Conservation (phyloP, 306 rosid genomes). For the Carpinus fangiana region DNA sequence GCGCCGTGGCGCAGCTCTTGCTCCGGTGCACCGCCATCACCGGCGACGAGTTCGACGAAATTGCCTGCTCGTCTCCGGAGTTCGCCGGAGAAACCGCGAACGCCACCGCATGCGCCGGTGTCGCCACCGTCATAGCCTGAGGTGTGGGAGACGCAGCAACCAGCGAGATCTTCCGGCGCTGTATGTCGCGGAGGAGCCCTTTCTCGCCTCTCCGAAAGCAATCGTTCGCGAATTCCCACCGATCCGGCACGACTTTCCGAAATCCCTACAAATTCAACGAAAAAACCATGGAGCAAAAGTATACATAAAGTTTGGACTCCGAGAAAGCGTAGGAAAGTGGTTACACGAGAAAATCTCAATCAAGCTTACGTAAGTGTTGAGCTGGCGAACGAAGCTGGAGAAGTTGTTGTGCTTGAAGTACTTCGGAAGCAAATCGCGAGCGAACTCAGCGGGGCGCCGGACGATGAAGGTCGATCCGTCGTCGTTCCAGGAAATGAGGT, state of each 20-base stretch:
- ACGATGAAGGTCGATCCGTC: conserved; percentile 84
- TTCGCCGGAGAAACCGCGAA: conserved; percentile 58
- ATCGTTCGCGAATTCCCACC: conserved; percentile 95
- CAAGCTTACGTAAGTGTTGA: conserved; percentile 75
- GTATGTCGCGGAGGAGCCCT: conserved; percentile 78
- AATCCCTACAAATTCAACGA: conserved; percentile 60
- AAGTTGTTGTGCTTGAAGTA: conserved; percentile 91
- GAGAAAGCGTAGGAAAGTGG: not conserved
- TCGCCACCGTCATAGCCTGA: conserved; percentile 43
- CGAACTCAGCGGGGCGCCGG: conserved; percentile 95
- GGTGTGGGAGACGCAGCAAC: not conserved
- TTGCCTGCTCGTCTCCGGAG: conserved; percentile 90
- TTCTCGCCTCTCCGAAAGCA: conserved; percentile 77
- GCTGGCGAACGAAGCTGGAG: conserved; percentile 97
- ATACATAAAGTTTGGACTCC: not conserved
- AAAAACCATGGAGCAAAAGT: not conserved
- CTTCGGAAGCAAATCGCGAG: conserved; percentile 92
- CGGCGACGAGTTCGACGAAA: conserved; percentile 83
- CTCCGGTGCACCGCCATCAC: conserved; percentile 38
- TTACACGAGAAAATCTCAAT: not conserved
- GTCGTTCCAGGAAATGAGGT: conserved; percentile 88
- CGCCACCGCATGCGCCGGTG: conserved; percentile 17
- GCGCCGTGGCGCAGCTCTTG: conserved; percentile 62
- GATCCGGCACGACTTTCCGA: conserved; percentile 92
- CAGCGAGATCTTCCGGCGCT: conserved; percentile 70